Conservation (phyloP, 2,329 filamentous ascomycete genomes). For the Diaporthe humulicola region DNA sequence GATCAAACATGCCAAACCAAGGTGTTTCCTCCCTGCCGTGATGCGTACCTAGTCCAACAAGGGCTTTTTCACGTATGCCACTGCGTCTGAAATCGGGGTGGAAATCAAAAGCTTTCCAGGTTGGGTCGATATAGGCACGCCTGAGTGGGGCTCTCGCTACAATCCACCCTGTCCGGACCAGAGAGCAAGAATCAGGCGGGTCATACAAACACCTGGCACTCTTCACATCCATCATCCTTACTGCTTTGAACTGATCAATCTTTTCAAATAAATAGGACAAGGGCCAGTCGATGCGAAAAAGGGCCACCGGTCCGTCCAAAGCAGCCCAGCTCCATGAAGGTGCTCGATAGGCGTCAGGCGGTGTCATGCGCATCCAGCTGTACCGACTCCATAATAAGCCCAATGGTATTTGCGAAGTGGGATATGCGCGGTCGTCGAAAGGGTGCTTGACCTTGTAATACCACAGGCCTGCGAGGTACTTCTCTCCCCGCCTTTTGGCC, state of each 20-base stretch:
- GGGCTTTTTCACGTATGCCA: fast-evolving
- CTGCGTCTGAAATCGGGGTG: fast-evolving
- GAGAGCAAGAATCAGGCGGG: not conserved
- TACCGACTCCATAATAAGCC: not conserved
- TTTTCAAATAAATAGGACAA: fast-evolving
- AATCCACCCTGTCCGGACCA: not conserved
- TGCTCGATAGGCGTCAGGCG: not conserved
- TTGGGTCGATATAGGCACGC: not conserved
- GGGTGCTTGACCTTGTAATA: not conserved
- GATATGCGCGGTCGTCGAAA: not conserved
- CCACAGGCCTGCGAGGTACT: not conserved
- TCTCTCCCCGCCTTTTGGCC: fast-evolving
- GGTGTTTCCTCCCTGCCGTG: not conserved
- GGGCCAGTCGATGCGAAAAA: not conserved
- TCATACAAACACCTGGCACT: not conserved
- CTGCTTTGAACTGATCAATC: not conserved
- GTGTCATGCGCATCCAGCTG: not conserved
- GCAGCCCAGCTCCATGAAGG: slow-evolving; percentile 9
- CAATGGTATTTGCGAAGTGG: not conserved
- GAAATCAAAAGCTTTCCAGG: fast-evolving
- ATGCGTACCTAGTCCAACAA: not conserved
- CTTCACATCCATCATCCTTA: not conserved
- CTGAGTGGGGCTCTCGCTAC: not conserved
- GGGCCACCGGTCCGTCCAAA: not conserved
- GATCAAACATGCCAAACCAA: not conserved